Base-by-base conservation (phyloP, 176 grass and related monocot species). In the Aegilops sharonensis region DNA sequence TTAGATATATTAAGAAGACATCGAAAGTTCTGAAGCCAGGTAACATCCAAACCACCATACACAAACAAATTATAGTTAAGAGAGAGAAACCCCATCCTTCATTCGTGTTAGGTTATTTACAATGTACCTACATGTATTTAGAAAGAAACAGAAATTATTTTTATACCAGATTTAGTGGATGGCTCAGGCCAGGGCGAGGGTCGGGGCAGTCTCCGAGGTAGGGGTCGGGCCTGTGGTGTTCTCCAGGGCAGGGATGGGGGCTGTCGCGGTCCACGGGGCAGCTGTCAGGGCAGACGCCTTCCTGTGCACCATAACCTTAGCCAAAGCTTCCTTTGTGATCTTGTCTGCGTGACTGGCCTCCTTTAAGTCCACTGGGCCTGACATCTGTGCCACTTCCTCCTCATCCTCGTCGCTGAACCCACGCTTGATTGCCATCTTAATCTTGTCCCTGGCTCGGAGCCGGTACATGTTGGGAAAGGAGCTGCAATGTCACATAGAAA, bases 381-480 rank as follows among this genome's bases (percentile, higher is more conserved):
- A 3, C 39, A 45, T 73, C 70, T 15, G n/a, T 25, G 70, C 5
- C 70, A 15, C 70, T 45, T 73, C 70, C 39, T 45, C 70, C 70
- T 73, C 70, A 73, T 73, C 70, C n/a, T 27, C 39, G 3, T 47
- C 5, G 70, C 4, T 3, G 70, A 73, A 47, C 39, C 70, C 39
- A 4, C 39, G 11, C 70, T 73, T 73, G 2, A 73, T 73, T 73
- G 39, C 70, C 39, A 73, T 73, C 70, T 47, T 73, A 73, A 23
- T 73, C 70, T 73, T 73, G 70, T 73, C 39, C 39, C 43, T 73
- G n/a, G 70, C n/a, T 47, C 70, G 5, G n/a, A 43, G 39, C 11
- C 70, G 36, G 24, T 45, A 72, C 70, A 11, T 73, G n/a, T 73
- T 73, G 70, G 39, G 37, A 47, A 73, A 73, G 70, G 70, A 73